Evolutionary conservation across 345 rosid species (phyloP).

Genomic region (Citrus cavaleriei): DNA sequence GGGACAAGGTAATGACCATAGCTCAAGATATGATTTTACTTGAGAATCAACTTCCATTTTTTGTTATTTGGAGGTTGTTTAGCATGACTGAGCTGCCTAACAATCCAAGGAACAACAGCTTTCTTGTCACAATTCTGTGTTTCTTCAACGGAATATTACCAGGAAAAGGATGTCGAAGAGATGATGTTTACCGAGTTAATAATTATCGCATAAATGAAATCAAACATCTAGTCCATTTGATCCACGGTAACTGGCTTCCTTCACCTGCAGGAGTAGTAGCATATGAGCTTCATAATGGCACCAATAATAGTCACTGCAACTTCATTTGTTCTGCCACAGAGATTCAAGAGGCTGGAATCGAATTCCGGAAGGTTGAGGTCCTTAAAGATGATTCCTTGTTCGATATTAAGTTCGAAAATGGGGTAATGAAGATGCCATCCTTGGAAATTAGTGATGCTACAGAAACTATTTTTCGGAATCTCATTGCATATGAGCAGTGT

Average conservation of each 20-base stretch:
- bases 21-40: not conserved
- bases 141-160: not conserved
- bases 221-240: not conserved
- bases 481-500: not conserved
- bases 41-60: conserved; percentile 18
- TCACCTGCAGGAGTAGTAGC: not conserved
- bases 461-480: no score
- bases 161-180: not conserved
- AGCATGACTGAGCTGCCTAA: not conserved
- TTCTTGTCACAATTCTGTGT: not conserved
- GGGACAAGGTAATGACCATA: not conserved
- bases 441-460: not conserved
- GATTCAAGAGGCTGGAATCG: conserved; percentile 19
- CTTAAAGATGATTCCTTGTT: not conserved
- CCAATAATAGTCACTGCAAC: no score
- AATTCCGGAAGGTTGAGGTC: not conserved
- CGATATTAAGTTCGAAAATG: conserved; percentile 1
- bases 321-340: conserved; percentile 10
- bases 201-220: no score
- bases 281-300: not conserved
- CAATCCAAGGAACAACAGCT: not conserved
- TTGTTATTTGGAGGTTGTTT: conserved; percentile 8
- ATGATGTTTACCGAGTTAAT: not conserved
- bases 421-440: conserved; percentile 5
- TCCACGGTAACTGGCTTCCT: not conserved